phyloP scores from a whole-genome alignment of 2,329 filamentous ascomycete species.

The Trichoderma atroviride region DNA sequence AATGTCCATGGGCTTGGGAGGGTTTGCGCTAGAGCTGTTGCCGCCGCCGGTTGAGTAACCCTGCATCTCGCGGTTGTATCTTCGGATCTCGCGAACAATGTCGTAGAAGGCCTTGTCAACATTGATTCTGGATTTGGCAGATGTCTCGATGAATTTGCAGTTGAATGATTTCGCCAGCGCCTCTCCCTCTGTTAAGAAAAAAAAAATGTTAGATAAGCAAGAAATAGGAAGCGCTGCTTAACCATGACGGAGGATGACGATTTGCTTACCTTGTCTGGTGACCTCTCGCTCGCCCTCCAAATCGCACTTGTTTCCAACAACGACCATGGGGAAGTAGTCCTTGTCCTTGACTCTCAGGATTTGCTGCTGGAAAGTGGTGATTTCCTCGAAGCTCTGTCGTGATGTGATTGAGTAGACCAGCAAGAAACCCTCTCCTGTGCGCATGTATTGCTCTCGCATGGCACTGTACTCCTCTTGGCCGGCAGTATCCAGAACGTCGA shows the following conservation, averaged over 20 bases:
- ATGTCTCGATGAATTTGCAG: constrained; percentile 99
- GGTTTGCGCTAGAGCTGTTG: constrained; percentile 62
- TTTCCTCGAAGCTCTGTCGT: constrained; percentile 96
- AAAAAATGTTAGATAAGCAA: background rate
- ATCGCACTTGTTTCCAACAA: constrained; percentile 99
- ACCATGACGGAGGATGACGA: background rate
- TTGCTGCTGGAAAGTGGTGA: constrained; percentile 97
- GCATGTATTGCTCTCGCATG: constrained; percentile 99
- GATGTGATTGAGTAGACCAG: constrained; percentile 98
- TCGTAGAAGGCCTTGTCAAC: constrained; percentile 99
- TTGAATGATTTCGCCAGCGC: constrained; percentile 81
- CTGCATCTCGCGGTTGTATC: constrained; percentile 98
- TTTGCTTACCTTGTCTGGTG: constrained; percentile 76
- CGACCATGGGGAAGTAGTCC: constrained; percentile 99
- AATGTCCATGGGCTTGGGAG: constrained; percentile 76
- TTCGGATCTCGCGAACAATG: constrained; percentile 94
- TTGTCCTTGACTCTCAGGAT: constrained; percentile 99
- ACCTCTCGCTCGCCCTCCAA: constrained; percentile 90
- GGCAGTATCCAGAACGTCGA: constrained; percentile 97
- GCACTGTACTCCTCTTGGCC: constrained; percentile 99
- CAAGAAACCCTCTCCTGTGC: constrained; percentile 95
- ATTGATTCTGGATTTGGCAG: constrained; percentile 96
- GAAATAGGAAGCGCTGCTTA: background rate
- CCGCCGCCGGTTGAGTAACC: constrained; percentile 76
- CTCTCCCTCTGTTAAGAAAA: constrained; percentile 72